Evolutionary conservation across 148 eudicot genomes (phyloP).

Genomic region (Fagopyrum homotropicum): DNA sequence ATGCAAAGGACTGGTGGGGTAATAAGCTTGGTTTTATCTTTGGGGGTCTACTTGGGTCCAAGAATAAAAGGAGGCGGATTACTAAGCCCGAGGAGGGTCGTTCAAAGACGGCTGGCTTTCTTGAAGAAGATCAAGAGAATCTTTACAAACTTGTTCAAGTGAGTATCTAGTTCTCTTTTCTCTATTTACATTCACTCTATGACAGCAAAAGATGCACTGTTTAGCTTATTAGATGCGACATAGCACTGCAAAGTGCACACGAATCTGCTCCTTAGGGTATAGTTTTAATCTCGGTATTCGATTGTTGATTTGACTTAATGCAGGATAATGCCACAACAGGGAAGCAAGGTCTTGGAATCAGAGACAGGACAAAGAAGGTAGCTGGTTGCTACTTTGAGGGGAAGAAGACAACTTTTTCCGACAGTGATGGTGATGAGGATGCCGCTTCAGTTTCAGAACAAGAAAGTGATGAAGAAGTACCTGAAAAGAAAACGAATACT

Average conservation of each 20-base stretch:
- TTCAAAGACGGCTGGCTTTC: constrained; percentile 52
- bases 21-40: constrained; percentile 59
- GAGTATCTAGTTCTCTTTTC: constrained; percentile 20
- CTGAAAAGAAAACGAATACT: constrained; percentile 24
- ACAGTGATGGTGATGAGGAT: constrained; percentile 44
- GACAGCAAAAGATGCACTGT: background rate
- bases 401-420: constrained; percentile 67
- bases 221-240: too few species aligned
- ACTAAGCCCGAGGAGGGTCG: constrained; percentile 6
- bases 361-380: constrained; percentile 68
- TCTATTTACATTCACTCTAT: background rate
- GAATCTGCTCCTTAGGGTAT: background rate
- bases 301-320: constrained; percentile 7
- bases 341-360: constrained; percentile 93
- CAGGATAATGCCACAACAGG: constrained; percentile 81
- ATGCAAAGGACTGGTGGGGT: constrained; percentile 92
- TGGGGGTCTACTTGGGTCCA: constrained; percentile 85
- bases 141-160: constrained; percentile 89
- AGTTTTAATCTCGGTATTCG: background rate
- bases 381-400: constrained; percentile 74
- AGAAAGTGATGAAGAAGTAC: constrained; percentile 29
- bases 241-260: too few species aligned
- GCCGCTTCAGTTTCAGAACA: constrained; percentile 30
- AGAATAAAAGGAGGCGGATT: constrained; percentile 51
- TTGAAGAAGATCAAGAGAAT: constrained; percentile 92